Evolutionary conservation across 2,329 filamentous ascomycete species (phyloP), one percentile per base, ranked within the genome.

Genomic region (Teratosphaeria destructans): DNA sequence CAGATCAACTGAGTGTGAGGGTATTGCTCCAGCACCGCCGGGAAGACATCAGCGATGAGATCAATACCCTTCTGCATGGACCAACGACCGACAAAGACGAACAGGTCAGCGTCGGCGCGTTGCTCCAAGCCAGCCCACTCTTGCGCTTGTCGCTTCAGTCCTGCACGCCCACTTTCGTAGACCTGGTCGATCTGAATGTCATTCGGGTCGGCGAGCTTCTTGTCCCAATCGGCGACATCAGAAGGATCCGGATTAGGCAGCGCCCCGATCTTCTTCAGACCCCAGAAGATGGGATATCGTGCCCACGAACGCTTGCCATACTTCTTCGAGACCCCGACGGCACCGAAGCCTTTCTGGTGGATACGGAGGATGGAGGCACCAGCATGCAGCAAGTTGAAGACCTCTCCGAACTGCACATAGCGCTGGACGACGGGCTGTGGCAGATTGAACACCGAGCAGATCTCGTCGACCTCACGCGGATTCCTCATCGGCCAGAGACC

Each of bases 31-130:
- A 87, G 76, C 34, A 87, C 77, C 34, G 79, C 78, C 23, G 85
- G 83, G 71, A 87, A 84, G 47, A 87, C 82, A 66, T 87, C 85
- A 19, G 85, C 85, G 65, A 87, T 87, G 56, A 87, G 74, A 68
- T 88, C 85, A 57, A 87, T 78, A 57, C 85, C 85, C 70, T 88
- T 88, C 67, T 88, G 85, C 77, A 85, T 81, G 10, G 81, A 85
- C 85, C 85, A 88, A 62, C 85, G 81, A 60, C 85, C 85, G 53
- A 87, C 85, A 64, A 88, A 88, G 8, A 87, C 85, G 63, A 87
- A 80, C 8, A 88, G 76, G 60, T 87, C 83, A 1, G 85, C 84
- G 47, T 83, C 76, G 1, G 83, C 80, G 63, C 84, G 79, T 57
- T 83, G 77, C 2, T 85, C 76, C 1, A 88, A 76, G 14, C 82